Evolutionary conservation across 768 basidiomycete genomes (phyloP), one percentile per base, ranked within the genome.

Genomic region (Trametes elegans): DNA sequence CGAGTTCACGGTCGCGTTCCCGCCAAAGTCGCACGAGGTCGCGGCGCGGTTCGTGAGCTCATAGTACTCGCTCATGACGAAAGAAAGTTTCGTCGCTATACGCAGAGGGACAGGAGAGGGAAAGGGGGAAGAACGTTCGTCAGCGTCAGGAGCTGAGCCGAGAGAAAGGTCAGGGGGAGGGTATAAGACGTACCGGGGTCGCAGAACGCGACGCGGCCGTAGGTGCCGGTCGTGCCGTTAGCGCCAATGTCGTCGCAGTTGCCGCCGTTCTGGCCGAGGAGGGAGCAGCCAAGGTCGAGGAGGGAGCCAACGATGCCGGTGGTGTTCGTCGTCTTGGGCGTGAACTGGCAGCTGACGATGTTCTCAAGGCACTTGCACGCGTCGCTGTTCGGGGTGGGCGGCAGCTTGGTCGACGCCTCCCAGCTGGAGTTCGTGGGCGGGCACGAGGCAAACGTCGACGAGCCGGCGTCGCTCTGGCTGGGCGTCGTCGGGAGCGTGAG

Each of bases 1-100:
- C 14, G 73, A 10, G 63, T 90, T 89, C 59, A 91, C 75, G 14
- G 90, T 91, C 5, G 85, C 93, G 66, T 97, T 97, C 7, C 93
- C 92, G 48, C 70, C 70, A 67, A 97, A 96, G 73, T 79, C 81
- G 72, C 93, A 96, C 7, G 89, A 76, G 47, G 79, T 73, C 7
- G 73, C 65, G 49, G 84, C 72, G 58, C 80, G 79, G 68, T 79
- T 79, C 51, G 80, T 80, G 27, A 75, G 68, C 64, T 88, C 82
- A 66, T 87, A 95, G 68, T 80, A 93, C 55, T 84, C 74, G 68
- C 81, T 88, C 83, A 95, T 88, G 43, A 87, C 84, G 68, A 82
- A 96, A 19, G 88, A 90, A 31, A 93, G 71, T 76, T 92, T 87
- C 70, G 88, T 77, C 36, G 80, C 90, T 90, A 57, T 36, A 23